Percentiles rank a stretch among this genome's conserved stretches.
Evolutionary conservation across 257 asterid genomes (phyloP).

Genomic region (Jaltomata sinuosa): DNA sequence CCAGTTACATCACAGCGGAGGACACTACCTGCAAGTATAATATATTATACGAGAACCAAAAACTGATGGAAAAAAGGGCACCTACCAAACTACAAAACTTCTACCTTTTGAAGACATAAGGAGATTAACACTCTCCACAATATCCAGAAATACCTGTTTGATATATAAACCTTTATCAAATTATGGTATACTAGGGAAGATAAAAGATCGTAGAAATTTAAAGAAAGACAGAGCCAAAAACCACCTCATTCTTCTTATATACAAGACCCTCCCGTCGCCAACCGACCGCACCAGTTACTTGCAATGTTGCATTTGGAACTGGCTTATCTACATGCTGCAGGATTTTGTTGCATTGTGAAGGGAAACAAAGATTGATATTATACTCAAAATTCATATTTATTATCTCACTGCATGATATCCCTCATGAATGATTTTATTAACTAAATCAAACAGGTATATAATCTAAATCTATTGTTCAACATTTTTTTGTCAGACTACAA

Average conservation of each 20-base stretch:
- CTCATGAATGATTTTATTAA: background rate
- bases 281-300: conserved; percentile 99
- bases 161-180: conserved; percentile 1
- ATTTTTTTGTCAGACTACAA: background rate
- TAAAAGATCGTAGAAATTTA: background rate
- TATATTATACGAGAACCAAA: conserved; percentile 5
- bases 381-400: background rate
- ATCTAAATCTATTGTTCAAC: background rate
- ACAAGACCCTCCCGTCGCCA: conserved; percentile 98
- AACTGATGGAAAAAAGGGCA: background rate
- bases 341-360: background rate
- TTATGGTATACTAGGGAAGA: background rate
- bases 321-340: conserved; percentile 82
- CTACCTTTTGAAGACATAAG: conserved; percentile 98
- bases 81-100: background rate
- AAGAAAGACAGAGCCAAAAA: conserved; percentile 1
- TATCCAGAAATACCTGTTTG: conserved; percentile 95
- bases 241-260: conserved; percentile 96
- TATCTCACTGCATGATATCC: background rate
- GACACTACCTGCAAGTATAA: conserved; percentile 66
- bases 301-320: conserved; percentile 96
- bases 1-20: conserved; percentile 98
- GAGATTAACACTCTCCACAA: conserved; percentile 97
- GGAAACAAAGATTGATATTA: too few species aligned
- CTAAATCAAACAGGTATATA: background rate